Base-by-base conservation (phyloP, 2,329 filamentous ascomycete species). In the Trichoderma cornu-damae region DNA sequence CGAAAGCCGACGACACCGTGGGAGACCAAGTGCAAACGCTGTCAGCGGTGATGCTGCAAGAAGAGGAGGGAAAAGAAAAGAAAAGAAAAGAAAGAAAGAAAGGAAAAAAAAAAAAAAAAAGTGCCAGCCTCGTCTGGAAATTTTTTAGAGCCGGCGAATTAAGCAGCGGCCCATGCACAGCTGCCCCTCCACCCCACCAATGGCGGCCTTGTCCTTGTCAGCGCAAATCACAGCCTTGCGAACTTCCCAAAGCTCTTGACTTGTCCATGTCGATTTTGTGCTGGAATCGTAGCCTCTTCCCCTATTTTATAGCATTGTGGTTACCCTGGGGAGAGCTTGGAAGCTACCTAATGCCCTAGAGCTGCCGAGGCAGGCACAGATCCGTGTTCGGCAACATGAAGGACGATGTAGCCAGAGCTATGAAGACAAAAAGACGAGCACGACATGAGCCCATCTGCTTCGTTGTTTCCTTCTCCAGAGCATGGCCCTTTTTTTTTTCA, bases 101-200 rank as follows among this genome's bases (percentile, higher is more conserved):
- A n/a, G n/a, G n/a, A n/a, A n/a, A n/a, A n/a, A n/a, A 42, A 59
- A 52, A 60, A 63, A 66, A 67, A 66, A 70, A 70, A 65, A 66
- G 60, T 60, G 65, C 58, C 65, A 62, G 60, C 50, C 63, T 64
- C 51, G 61, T 64, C 65, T 61, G 66, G 67, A 67, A 64, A 66
- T 71, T 72, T 70, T 70, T 69, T 68, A 63, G 61, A 63, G 61
- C 57, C 44, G 58, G 51, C 57, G 60, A 66, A 62, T 67, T 69
- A 71, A 70, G 68, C 60, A 67, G 63, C 68, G 69, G 68, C 70
- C 69, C 64, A 60, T 69, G 69, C 69, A 62, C 37, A 24, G 52
- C 57, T 65, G 66, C 67, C 68, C 69, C 68, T 69, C 67, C 59
- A 69, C 64, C 64, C 63, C 68, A 55, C 57, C 51, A 59, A 40